These are phyloP conservation scores for Corinectria fuckeliana DNA, from an alignment of 2,329 filamentous ascomycete species.

Conservation along the genomic window DNA sequence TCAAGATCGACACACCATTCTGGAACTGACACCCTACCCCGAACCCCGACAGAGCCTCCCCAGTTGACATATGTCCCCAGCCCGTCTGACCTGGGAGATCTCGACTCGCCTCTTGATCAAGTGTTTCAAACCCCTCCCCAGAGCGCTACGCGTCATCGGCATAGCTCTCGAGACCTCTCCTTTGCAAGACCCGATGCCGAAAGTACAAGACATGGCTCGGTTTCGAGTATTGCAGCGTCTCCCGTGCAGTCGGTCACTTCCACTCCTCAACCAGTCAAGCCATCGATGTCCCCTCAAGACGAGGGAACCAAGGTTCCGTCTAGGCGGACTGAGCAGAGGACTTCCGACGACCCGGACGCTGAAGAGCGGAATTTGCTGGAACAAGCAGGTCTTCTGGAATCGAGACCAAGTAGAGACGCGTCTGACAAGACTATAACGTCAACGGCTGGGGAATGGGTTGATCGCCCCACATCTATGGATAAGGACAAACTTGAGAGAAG, in stretches of 20 bases:
- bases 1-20: constrained; percentile 37
- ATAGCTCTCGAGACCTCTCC: constrained; percentile 37
- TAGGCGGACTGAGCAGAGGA: constrained; percentile 25
- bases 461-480: constrained; percentile 46
- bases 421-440: constrained; percentile 45
- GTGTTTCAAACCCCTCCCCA: constrained; percentile 42
- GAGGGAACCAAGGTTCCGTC: constrained; percentile 26
- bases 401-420: constrained; percentile 39
- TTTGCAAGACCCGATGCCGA: constrained; percentile 29
- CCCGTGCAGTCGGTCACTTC: constrained; percentile 35
- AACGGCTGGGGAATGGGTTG: constrained; percentile 42
- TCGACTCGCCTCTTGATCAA: constrained; percentile 39
- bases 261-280: constrained; percentile 30
- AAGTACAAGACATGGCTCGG: constrained; percentile 40
- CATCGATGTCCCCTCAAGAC: constrained; percentile 26
- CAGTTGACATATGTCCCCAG: constrained; percentile 27
- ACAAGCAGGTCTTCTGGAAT: constrained; percentile 69
- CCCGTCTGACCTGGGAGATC: constrained; percentile 19
- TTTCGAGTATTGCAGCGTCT: constrained; percentile 42
- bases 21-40: constrained; percentile 34
- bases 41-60: constrained; percentile 36
- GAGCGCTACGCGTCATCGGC: constrained; percentile 36
- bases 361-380: constrained; percentile 72
- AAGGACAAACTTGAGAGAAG: constrained; percentile 63
- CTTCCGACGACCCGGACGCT: constrained; percentile 63